phyloP scores from a whole-genome alignment of 495 filamentous ascomycete species.

The Neurospora intermedia region DNA sequence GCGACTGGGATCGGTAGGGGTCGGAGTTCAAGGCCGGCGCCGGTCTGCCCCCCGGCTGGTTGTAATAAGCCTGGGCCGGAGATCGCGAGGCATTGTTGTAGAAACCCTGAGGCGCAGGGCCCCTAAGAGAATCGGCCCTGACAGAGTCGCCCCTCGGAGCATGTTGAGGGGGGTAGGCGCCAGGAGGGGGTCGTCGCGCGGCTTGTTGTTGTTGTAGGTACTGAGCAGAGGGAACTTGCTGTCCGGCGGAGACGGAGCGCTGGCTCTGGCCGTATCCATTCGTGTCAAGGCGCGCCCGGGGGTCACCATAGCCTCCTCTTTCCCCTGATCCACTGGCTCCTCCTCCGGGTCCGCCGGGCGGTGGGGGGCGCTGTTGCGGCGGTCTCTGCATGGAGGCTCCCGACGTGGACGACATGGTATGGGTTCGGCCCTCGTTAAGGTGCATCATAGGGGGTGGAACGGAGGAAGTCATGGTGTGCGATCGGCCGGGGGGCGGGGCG shows the following conservation, averaged over 20 bases:
- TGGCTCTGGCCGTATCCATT: constrained; percentile 49
- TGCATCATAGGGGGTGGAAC: constrained; percentile 32
- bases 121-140: constrained; percentile 26
- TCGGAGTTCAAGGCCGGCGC: constrained; percentile 73
- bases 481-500: constrained; percentile 74
- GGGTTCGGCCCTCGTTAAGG: constrained; percentile 50
- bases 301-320: constrained; percentile 37
- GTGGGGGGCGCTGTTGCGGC: constrained; percentile 51
- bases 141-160: constrained; percentile 4
- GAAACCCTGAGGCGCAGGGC: constrained; percentile 41
- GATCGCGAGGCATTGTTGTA: constrained; percentile 42
- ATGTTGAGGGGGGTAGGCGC: constrained; percentile 17
- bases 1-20: constrained; percentile 79
- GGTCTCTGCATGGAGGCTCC: constrained; percentile 49
- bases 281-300: constrained; percentile 23
- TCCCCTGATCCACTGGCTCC: not conserved
- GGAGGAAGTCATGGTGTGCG: constrained; percentile 75
- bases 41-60: constrained; percentile 32
- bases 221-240: constrained; percentile 29
- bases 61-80: constrained; percentile 44
- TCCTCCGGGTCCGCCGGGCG: constrained; percentile 5
- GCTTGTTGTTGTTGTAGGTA: constrained; percentile 27
- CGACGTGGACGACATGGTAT: constrained; percentile 83
- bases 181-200: constrained; percentile 44
- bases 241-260: constrained; percentile 35